Base-by-base conservation (phyloP, 768 basidiomycete species). In the Podaxis sp. region DNA sequence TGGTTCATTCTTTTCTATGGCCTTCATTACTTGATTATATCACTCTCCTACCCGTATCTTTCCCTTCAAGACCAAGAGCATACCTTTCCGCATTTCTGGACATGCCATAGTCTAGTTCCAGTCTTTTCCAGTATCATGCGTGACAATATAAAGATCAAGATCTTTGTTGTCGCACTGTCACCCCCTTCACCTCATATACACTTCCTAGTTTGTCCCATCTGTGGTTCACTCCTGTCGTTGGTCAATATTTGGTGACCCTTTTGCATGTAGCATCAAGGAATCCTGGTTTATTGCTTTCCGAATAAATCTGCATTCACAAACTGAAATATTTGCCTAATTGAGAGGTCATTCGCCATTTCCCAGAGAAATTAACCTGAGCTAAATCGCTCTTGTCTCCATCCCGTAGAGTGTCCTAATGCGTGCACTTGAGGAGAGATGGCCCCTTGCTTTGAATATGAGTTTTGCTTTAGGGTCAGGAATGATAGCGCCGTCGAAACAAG, bases 401-500 rank as follows among this genome's bases (percentile, higher is more conserved):
- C 15, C 8, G 36, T 37, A 33, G 47, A 29, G 17, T 33, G 19
- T n/a, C 41, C 17, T 40, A 59, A 25, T 51, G n/a, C 36, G 57
- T 22, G 15, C 15, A 33, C 6, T 38, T 59, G 11, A 36, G 33
- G 11, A 36, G 43, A 13, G 36, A 52, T 40, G 63, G 33, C 33
- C 29, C 61, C 71, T 69, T 43, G 58, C 68, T 13, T 62, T 72
- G 55, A 77, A 76, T 17, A 76, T 61, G 33, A 79, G 52, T 27
- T 70, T 66, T 0, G 70, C 74, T 59, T 75, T 75, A 2, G 69
- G 62, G 61, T 75, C 69, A 38, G 75, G 76, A 29, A 77, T 67
- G 36, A 77, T 72, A 36, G 70, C 73, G 15, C 73, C 73, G 53
- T 77, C 76, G 63, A 77, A 75, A 1, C 68, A 56, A 4, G 72